These are phyloP conservation scores for Amanita exitialis DNA, from an alignment of 768 basidiomycete species.

Conservation along the genomic window DNA sequence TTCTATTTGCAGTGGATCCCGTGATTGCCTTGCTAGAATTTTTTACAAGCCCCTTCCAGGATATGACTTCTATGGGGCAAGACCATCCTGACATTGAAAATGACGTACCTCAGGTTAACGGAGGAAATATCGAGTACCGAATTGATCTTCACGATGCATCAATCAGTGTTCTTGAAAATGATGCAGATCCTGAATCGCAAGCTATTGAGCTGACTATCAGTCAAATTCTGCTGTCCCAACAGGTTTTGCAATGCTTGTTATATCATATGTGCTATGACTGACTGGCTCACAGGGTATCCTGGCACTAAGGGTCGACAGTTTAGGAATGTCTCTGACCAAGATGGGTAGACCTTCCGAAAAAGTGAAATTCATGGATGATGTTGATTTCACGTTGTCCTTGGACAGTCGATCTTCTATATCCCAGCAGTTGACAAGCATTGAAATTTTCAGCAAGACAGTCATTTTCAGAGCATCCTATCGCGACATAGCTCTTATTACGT, in stretches of 20 bases:
- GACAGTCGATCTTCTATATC: conserved; percentile 69
- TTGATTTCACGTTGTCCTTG: conserved; percentile 80
- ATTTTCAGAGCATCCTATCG: conserved; percentile 93
- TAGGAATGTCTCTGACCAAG: conserved; percentile 89
- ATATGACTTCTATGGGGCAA: not conserved
- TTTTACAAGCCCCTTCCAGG: conserved; percentile 48
- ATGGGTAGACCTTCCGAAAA: conserved; percentile 82
- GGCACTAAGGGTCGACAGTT: conserved; percentile 65
- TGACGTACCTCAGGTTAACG: not conserved
- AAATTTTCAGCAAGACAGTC: conserved; percentile 72
- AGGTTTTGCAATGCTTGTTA: conserved; percentile 34
- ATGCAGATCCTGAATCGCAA: conserved; percentile 67
- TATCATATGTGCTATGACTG: not conserved
- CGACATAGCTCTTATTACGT: conserved; percentile 82
- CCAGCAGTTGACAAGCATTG: conserved; percentile 74
- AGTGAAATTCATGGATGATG: conserved; percentile 88
- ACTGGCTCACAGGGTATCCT: conserved; percentile 52
- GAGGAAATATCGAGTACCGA: conserved; percentile 44
- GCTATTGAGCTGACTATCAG: conserved; percentile 81
- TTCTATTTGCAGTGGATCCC: conserved; percentile 90
- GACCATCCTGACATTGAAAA: not conserved
- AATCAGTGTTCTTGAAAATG: conserved; percentile 80
- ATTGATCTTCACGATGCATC: conserved; percentile 88
- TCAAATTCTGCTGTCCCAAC: conserved; percentile 83
- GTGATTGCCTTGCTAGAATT: conserved; percentile 84